phyloP scores from a whole-genome alignment of 2,329 filamentous ascomycete species.

The Fusarium citri region DNA sequence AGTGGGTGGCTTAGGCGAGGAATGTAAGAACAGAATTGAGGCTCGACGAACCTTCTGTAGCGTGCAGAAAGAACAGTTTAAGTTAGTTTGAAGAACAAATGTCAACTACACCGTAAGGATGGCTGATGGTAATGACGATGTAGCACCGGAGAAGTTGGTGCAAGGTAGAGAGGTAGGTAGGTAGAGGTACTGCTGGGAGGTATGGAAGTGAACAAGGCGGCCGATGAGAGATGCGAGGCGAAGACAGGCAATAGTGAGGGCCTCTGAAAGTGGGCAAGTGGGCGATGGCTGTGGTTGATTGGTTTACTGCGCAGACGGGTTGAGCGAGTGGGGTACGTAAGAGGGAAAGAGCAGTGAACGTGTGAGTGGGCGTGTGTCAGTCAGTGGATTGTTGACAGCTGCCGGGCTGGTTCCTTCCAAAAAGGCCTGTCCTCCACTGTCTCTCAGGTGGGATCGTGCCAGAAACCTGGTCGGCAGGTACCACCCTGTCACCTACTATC shows the following conservation, averaged over 20 bases:
- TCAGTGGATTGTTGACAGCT: constrained; percentile 44
- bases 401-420: constrained; percentile 42
- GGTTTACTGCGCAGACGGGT: constrained; percentile 1
- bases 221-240: constrained; percentile 43
- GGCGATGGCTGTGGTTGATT: constrained; percentile 12
- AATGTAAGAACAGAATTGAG: constrained; percentile 40
- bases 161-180: constrained; percentile 28
- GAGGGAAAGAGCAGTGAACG: constrained; percentile 34
- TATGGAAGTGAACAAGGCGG: constrained; percentile 37
- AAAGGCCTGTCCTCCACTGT: constrained; percentile 40
- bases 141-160: constrained; percentile 34
- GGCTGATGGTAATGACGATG: constrained; percentile 38
- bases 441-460: constrained; percentile 43
- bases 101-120: constrained; percentile 29
- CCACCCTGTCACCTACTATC: constrained; percentile 30
- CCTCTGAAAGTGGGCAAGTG: constrained; percentile 41
- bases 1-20: constrained; percentile 41
- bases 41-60: constrained; percentile 32
- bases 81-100: constrained; percentile 15
- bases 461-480: constrained; percentile 39
- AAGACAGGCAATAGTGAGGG: constrained; percentile 42
- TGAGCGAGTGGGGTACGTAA: constrained; percentile 37
- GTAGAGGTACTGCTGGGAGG: constrained; percentile 14
- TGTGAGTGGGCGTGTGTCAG: constrained; percentile 43
- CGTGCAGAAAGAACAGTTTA: constrained; percentile 25